phyloP scores from a whole-genome alignment of 2,329 filamentous ascomycete genomes.

The Verticillium isaacii region DNA sequence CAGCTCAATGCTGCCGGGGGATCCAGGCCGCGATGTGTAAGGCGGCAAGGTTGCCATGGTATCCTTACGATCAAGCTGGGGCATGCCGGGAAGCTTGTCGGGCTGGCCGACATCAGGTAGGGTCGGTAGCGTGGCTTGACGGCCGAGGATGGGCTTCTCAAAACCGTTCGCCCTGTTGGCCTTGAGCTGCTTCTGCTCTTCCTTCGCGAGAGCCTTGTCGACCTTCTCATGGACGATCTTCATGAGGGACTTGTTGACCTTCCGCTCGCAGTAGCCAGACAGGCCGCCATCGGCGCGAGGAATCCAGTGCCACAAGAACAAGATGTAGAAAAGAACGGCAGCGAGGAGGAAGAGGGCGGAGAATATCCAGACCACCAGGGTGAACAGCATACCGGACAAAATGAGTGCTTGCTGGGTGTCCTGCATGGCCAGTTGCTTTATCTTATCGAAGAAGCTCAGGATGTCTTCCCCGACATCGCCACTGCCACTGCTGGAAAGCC shows the following conservation, averaged over 20 bases:
- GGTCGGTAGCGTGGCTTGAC: conserved; percentile 65
- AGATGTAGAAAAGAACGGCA: conserved; percentile 73
- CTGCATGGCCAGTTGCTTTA: conserved; percentile 65
- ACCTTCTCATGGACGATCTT: conserved; percentile 83
- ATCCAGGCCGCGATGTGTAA: conserved; percentile 57
- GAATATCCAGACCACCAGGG: conserved; percentile 82
- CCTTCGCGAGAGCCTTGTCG: conserved; percentile 80
- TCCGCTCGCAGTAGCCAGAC: conserved; percentile 81
- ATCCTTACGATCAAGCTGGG: conserved; percentile 53
- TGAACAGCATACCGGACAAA: conserved; percentile 88
- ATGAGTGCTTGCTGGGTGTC: conserved; percentile 78
- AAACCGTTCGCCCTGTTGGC: conserved; percentile 46
- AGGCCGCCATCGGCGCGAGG: conserved; percentile 76
- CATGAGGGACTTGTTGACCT: conserved; percentile 81
- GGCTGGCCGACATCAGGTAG: conserved; percentile 43
- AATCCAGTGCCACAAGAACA: conserved; percentile 92
- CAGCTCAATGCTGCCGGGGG: conserved; percentile 48
- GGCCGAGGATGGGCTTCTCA: conserved; percentile 42
- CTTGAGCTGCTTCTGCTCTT: conserved; percentile 56
- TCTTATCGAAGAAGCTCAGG: conserved; percentile 76
- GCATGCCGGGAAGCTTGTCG: conserved; percentile 53
- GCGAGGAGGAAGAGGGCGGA: conserved; percentile 70
- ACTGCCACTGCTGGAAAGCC: conserved; percentile 59
- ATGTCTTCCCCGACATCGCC: conserved; percentile 35
- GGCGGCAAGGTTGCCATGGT: conserved; percentile 57